These are phyloP conservation scores for Dioscorea cayenensis DNA, from an alignment of 116 monocot species.

Conservation along the genomic window DNA sequence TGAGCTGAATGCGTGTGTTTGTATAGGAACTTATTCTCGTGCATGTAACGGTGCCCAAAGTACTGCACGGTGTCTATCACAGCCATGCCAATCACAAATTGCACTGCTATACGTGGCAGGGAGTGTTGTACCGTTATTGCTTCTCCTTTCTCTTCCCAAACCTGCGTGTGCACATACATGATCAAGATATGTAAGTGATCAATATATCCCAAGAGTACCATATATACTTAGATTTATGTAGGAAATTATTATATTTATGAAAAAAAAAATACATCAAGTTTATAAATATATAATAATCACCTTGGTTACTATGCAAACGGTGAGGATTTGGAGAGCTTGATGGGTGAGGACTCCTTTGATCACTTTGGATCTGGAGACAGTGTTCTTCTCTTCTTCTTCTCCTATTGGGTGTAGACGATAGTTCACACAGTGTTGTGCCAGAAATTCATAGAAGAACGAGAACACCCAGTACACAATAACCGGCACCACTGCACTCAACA, in stretches of 20 bases:
- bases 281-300: background rate
- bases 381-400: conserved; percentile 21
- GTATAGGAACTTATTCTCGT: conserved; percentile 12
- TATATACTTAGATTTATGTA: too few relatives aligned
- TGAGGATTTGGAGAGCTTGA: conserved; percentile 17
- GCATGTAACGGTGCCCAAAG: background rate
- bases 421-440: conserved; percentile 1
- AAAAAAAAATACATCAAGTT: too few relatives aligned
- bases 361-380: conserved; percentile 21
- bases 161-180: background rate
- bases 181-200: background rate
- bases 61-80: background rate
- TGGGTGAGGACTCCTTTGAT: conserved; percentile 24
- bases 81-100: background rate
- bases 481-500: conserved; percentile 15
- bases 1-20: conserved; percentile 10
- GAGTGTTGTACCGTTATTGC: background rate
- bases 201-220: too few relatives aligned
- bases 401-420: conserved; percentile 19
- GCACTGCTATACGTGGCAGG: background rate
- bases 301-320: conserved; percentile 14
- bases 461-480: conserved; percentile 26
- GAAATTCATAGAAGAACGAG: conserved; percentile 13
- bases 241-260: too few relatives aligned
- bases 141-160: background rate